Conservation (phyloP, 352 stramenopile genomes). For the Phytophthora meadii region DNA sequence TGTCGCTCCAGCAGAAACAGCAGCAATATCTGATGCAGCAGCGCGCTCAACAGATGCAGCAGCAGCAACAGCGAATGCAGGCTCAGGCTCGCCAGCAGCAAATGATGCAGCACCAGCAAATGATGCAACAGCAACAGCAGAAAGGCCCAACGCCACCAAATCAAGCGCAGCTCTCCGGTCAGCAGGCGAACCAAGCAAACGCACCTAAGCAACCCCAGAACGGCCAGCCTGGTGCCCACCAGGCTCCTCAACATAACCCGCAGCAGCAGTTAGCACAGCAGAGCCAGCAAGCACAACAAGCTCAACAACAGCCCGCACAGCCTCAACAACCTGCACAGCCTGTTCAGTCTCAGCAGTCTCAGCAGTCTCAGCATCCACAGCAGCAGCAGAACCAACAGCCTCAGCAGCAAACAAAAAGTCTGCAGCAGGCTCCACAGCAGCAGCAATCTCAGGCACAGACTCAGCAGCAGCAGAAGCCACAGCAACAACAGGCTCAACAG, state of each 20-base stretch:
- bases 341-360: not conserved
- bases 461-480: conserved; percentile 30
- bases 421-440: conserved; percentile 27
- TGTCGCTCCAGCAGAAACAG: conserved; percentile 51
- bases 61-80: conserved; percentile 63
- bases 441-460: conserved; percentile 23
- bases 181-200: conserved; percentile 39
- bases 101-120: conserved; percentile 56
- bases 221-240: conserved; percentile 21
- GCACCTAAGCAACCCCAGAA: conserved; percentile 36
- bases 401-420: conserved; percentile 14
- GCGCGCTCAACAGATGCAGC: conserved; percentile 57
- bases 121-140: conserved; percentile 48
- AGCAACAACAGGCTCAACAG: conserved; percentile 26
- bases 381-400: conserved; percentile 29
- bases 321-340: no score
- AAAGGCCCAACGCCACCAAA: conserved; percentile 22
- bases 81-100: conserved; percentile 53
- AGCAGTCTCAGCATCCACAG: conserved; percentile 34
- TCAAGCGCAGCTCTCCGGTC: conserved; percentile 22
- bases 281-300: conserved; percentile 27
- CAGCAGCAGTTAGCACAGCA: conserved; percentile 20
- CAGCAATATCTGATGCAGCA: conserved; percentile 64
- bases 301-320: conserved; percentile 4
- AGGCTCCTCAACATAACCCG: conserved; percentile 39